Base-by-base conservation (phyloP, 2,329 filamentous ascomycete genomes). In the Didymella pinodella region DNA sequence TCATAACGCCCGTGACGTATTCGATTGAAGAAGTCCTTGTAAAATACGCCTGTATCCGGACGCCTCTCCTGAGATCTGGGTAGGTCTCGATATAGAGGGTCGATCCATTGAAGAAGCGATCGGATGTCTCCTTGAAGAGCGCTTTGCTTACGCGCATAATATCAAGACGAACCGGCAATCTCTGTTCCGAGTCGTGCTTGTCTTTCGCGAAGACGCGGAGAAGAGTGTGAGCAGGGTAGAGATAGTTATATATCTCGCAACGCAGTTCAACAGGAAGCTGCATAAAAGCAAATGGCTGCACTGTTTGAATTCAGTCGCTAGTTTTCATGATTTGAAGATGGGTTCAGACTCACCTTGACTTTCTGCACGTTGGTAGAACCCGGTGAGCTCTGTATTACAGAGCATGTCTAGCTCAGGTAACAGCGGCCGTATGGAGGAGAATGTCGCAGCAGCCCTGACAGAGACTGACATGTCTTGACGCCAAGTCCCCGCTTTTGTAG, bases 221-320 rank as follows among this genome's bases (percentile, higher is more conserved):
- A 18, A 61, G 59, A 10, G 56, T 38, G 18, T 62, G 47, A n/a
- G 59, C 59, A 12, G 68, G 70, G 4, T 69, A 36, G 14, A 67
- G 34, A 28, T 62, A 52, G 0, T 64, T 62, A 46, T 70, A 72
- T 0, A 69, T 38, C 2, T 66, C 57, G 2, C 70, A 62, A 2
- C 69, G 64, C 10, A 73, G 63, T 48, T 73, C 69, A 25, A 66
- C 57, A 1, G 69, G 69, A 8, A 73, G 58, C 1, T 43, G 48
- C 10, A 69, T 59, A 54, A 73, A 66, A 2, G 67, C 58, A 36
- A 72, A 71, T 2, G 65, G 57, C 18, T 62, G 54, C 12, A 65
- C 69, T 70, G 43, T 8, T 2, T 1, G 11, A 7, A 26, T 32
- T 69, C 22, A 67, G 62, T 4, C 28, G 20, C 29, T 14, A 25